Base-by-base conservation (phyloP, 768 basidiomycete species). In the Galerina marginata region DNA sequence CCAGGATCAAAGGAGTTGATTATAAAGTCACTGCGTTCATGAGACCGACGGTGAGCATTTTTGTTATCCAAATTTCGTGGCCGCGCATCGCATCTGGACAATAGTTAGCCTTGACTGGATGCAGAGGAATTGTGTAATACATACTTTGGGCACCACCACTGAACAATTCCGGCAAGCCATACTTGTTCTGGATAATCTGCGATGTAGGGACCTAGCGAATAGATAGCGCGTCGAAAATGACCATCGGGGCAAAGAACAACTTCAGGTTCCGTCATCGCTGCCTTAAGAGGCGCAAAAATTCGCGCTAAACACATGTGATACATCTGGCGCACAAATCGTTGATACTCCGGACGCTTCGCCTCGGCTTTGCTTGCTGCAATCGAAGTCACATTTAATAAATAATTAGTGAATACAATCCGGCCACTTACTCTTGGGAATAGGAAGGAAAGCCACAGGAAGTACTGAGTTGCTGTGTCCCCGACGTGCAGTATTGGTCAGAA, bases 131-230 rank as follows among this genome's bases (percentile, higher is more conserved):
- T n/a, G n/a, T n/a, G n/a, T n/a, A n/a, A n/a, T 1, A 66, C 70
- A 53, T 54, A 67, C 71, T 60, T 64, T 37, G 65, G 65, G 55
- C 61, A 71, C 72, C 72, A 73, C 2, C 60, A 51, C 11, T 64
- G 57, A 0, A 79, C 74, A 44, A 75, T 64, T 14, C 69, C 59
- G 0, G 71, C 53, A 0, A 76, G 59, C 51, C 54, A 69, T 0
- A 72, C 74, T 56, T 79, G 78, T 49, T 79, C 77, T 0, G 76
- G 78, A 60, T 78, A 79, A 40, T 79, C 76, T 0, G 75, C 74
- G 37, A 77, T 75, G 53, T 71, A 74, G 2, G 75, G 73, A 0
- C 72, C 74, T 6, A 77, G 58, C 3, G 61, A 58, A 54, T 64
- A 79, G 4, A 76, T 68, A 0, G 58, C 69, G 2, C 66, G 63